Evolutionary conservation across 495 filamentous ascomycete genomes (phyloP), one percentile per base, ranked within the genome.

Genomic region (Hyaloscypha hepaticicola): DNA sequence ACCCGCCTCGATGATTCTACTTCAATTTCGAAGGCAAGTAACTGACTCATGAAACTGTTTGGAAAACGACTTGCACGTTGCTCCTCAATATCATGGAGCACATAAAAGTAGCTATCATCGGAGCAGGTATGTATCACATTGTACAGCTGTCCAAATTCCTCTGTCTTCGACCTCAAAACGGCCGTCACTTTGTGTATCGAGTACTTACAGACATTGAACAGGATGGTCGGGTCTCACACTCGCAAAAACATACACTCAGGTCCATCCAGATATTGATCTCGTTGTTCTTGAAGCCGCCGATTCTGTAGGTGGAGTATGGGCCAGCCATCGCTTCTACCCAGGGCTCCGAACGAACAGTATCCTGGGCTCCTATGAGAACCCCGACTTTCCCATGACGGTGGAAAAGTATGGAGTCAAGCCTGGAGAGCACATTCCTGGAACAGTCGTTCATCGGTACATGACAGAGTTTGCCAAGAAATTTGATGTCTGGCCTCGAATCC

Each of bases 291-390:
- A 90, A 14, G 73, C 77, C 1, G 78, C 79, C 5, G 69, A 73
- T 12, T 82, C 85, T 0, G 71, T 93, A 27, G 91, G 90, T 8
- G 90, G 91, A 29, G 83, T 87, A 48, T 94, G 90, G 91, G 80
- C 84, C 5, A 75, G 82, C 34, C 75, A 87, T 33, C 77, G 86
- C 0, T 75, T 89, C 28, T 92, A 91, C 71, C 83, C 84, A 8
- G 86, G 87, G 11, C 81, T 93, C 25, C 86, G 84, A 58, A 84
- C 88, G 52, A 82, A 82, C 69, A 82, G 81, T 48, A 63, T 80
- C 12, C 67, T 85, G 22, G 87, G 88, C 12, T 88, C 82, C 4
- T 86, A 87, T 70, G 89, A 90, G 72, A 90, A 82, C 72, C 85
- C 83, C 50, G 89, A 91, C 69, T 90, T 88, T 65, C 88, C 88